Conservation (phyloP, 2,329 filamentous ascomycete genomes). For the Penicillium oxalicum region DNA sequence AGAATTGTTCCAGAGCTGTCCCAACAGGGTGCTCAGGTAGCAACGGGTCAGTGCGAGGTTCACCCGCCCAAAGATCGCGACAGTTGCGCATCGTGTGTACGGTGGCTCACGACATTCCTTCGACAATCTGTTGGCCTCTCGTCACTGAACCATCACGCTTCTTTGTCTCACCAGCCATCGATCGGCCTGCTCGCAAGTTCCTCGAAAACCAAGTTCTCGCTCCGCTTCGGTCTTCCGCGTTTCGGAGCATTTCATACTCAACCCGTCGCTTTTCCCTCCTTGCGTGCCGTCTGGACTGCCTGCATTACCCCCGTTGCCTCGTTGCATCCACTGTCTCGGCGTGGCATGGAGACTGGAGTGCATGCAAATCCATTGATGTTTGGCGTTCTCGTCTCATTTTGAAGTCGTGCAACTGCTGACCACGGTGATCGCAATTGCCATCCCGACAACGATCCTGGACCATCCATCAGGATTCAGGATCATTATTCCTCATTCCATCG, state of each 20-base stretch:
- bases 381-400: neutral
- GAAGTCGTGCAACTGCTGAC: slow-evolving; percentile 8
- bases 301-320: slow-evolving; percentile 4
- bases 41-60: no score
- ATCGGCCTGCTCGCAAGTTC: no score
- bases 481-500: neutral
- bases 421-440: neutral
- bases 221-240: neutral
- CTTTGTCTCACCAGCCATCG: no score
- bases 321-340: neutral
- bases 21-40: neutral
- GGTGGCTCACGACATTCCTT: no score
- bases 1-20: neutral
- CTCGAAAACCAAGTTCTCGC: neutral
- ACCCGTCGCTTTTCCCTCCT: neutral
- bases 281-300: slow-evolving; percentile 1
- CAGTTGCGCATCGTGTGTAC: no score
- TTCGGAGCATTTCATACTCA: slow-evolving; percentile 2
- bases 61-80: no score
- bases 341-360: neutral
- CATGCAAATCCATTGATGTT: slow-evolving; percentile 3
- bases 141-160: no score
- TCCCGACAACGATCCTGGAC: no score
- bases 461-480: no score
- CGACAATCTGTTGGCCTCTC: no score